Percentiles rank a stretch among this genome's conserved stretches.
Evolutionary conservation across 2,329 filamentous ascomycete genomes (phyloP).

Genomic region (Aspergillus novofumigatus): DNA sequence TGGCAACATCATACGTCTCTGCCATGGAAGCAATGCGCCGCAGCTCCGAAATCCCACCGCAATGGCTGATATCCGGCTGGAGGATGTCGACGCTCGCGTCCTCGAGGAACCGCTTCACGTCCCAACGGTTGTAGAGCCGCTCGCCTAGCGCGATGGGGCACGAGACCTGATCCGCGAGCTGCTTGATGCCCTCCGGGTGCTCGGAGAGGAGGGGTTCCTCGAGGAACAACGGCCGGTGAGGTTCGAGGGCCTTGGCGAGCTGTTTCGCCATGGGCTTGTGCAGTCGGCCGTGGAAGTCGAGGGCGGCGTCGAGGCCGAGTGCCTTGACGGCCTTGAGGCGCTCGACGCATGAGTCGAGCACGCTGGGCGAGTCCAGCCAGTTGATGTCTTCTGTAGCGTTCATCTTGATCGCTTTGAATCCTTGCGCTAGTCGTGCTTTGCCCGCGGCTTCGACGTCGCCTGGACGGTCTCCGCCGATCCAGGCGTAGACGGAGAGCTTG

Average conservation of each 20-base stretch:
- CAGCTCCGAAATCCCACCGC: conserved; percentile 69
- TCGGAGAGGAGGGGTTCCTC: conserved; percentile 71
- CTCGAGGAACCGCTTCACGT: conserved; percentile 68
- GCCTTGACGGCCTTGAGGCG: conserved; percentile 65
- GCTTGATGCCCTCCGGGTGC: conserved; percentile 62
- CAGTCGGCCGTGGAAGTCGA: conserved; percentile 74
- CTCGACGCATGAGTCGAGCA: conserved; percentile 60
- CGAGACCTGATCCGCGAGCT: conserved; percentile 53
- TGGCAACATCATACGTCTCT: conserved; percentile 68
- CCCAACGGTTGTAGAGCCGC: conserved; percentile 68
- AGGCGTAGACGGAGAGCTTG: conserved; percentile 68
- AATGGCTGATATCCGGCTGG: conserved; percentile 69
- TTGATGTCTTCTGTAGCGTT: conserved; percentile 72
- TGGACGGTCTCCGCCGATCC: conserved; percentile 73
- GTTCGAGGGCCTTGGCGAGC: conserved; percentile 62
- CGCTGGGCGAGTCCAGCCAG: conserved; percentile 69
- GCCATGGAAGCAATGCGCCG: conserved; percentile 66
- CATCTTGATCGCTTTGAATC: conserved; percentile 61
- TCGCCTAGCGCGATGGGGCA: conserved; percentile 70
- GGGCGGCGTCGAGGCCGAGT: conserved; percentile 66
- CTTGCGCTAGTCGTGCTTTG: conserved; percentile 40
- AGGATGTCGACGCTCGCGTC: conserved; percentile 65
- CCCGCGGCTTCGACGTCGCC: conserved; percentile 61
- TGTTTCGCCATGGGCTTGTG: conserved; percentile 82
- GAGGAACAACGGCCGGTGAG: conserved; percentile 68